phyloP scores from a whole-genome alignment of 164 flowering plant genomes.

The Vitis rotundifolia region DNA sequence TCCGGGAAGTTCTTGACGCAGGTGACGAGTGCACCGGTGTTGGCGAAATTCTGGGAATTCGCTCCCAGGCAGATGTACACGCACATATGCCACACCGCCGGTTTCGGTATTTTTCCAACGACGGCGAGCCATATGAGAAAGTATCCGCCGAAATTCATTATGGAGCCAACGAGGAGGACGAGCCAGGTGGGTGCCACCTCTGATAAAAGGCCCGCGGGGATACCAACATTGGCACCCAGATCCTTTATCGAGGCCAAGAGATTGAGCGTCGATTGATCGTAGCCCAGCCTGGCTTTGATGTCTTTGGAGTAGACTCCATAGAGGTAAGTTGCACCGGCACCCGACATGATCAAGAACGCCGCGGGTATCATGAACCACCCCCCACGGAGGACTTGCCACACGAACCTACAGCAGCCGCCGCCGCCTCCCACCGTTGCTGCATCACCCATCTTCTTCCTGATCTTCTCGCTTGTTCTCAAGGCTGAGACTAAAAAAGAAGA shows the following conservation, averaged over 20 bases:
- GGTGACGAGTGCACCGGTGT: conserved; percentile 41
- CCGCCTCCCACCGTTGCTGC: too few species aligned
- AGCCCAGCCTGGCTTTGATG: conserved; percentile 29
- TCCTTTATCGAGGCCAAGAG: conserved; percentile 35
- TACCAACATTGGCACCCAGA: conserved; percentile 36
- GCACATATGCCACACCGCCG: conserved; percentile 46
- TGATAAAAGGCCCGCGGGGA: conserved; percentile 33
- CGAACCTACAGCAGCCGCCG: too few species aligned
- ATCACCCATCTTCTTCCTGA: too few species aligned
- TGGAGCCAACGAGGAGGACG: conserved; percentile 34
- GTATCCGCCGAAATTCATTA: conserved; percentile 38
- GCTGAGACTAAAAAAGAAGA: too few species aligned
- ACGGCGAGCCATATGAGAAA: conserved; percentile 45
- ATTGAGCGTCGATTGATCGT: conserved; percentile 39
- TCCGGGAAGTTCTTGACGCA: conserved; percentile 44
- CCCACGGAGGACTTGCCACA: conserved; percentile 20
- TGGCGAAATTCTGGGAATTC: conserved; percentile 44
- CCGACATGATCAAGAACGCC: conserved; percentile 30
- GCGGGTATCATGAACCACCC: conserved; percentile 44
- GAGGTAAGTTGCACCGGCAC: conserved; percentile 37
- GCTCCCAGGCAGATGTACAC: conserved; percentile 42
- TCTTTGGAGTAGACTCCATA: conserved; percentile 38
- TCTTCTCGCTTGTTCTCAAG: too few species aligned
- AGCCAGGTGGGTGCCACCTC: conserved; percentile 46
- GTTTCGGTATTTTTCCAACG: conserved; percentile 21